A percentile compares a stretch with the other conserved stretches of the same genome.
Conservation (phyloP, 768 basidiomycete species). For the Sistotremastrum niveocremeum region DNA sequence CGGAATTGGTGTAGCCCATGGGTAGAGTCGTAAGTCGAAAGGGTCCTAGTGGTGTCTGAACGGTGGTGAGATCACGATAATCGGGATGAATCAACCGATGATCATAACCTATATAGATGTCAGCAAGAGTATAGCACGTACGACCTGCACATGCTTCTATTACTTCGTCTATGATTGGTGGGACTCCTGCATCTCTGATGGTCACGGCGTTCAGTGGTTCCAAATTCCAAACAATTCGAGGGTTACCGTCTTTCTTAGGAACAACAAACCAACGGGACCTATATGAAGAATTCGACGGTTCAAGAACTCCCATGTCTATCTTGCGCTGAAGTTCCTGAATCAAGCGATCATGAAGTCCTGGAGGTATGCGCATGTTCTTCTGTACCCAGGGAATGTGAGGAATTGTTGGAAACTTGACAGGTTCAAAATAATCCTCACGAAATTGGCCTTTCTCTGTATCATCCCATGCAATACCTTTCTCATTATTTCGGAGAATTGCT, state of each 20-base stretch:
- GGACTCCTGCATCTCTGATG: constrained; percentile 22
- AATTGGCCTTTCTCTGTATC: constrained; percentile 23
- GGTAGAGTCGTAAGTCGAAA: constrained; percentile 20
- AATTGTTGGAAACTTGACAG: constrained; percentile 20
- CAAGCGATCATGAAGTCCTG: constrained; percentile 17
- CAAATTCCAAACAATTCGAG: constrained; percentile 23
- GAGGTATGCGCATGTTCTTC: constrained; percentile 18
- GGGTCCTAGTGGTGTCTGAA: constrained; percentile 24
- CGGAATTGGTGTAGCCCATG: constrained; percentile 30
- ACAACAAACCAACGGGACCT: constrained; percentile 14
- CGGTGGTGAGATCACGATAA: constrained; percentile 27
- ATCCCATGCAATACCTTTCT: constrained; percentile 26
- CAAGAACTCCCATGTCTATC: constrained; percentile 13
- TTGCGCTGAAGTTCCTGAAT: constrained; percentile 13
- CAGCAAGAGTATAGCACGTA: constrained; percentile 17
- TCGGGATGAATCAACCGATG: constrained; percentile 15
- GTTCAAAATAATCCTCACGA: constrained; percentile 19
- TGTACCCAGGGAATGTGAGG: constrained; percentile 22
- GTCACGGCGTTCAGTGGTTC: constrained; percentile 25
- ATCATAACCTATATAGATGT: constrained; percentile 22
- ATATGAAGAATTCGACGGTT: constrained; percentile 15
- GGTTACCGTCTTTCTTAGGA: constrained; percentile 14
- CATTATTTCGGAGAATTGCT: constrained; percentile 18
- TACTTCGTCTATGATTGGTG: constrained; percentile 19
- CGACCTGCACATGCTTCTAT: constrained; percentile 22